These are phyloP conservation scores for Phaeoacremonium minimum DNA, from an alignment of 2,329 filamentous ascomycete species.

Conservation along the genomic window DNA sequence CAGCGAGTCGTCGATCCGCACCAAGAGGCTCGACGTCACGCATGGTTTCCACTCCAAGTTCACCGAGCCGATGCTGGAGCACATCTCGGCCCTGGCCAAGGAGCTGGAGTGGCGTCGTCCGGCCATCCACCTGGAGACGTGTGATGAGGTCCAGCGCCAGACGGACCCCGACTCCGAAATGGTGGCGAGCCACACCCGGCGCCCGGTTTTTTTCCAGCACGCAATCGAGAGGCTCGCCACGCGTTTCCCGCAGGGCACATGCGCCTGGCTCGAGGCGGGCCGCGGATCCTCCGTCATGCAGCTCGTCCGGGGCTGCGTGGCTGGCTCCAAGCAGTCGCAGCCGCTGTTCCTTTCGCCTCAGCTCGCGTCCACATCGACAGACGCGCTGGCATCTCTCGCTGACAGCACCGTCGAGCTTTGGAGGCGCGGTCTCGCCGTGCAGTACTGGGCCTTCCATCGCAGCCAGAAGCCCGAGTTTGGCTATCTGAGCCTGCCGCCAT, in stretches of 20 bases:
- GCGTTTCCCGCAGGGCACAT: slow-evolving; percentile 11
- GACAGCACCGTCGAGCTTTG: slow-evolving; percentile 12
- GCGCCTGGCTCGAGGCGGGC: slow-evolving; percentile 30
- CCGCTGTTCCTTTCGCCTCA: no score
- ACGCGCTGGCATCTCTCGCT: slow-evolving; percentile 1
- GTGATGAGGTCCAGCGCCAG: slow-evolving; percentile 8
- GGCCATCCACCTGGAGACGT: slow-evolving; percentile 17
- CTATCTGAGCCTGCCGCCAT: slow-evolving; percentile 16
- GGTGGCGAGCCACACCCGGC: slow-evolving; percentile 21
- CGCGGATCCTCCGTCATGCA: no score
- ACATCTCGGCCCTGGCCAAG: slow-evolving; percentile 9
- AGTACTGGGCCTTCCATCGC: slow-evolving; percentile 19
- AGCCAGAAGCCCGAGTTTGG: slow-evolving; percentile 6
- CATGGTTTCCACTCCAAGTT: slow-evolving; percentile 22
- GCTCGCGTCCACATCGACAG: slow-evolving; percentile 9
- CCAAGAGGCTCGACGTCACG: slow-evolving; percentile 17
- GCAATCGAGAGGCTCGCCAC: slow-evolving; percentile 19
- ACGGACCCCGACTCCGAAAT: slow-evolving; percentile 6
- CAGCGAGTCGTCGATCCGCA: slow-evolving; percentile 11
- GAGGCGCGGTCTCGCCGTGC: slow-evolving; percentile 8
- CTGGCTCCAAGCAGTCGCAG: no score
- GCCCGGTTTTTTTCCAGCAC: slow-evolving; percentile 26
- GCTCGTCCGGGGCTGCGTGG: no score
- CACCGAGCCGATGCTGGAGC: slow-evolving; percentile 15
- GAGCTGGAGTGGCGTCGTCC: slow-evolving; percentile 11